phyloP scores from a whole-genome alignment of 2,329 filamentous ascomycete genomes.

The Cladosporium cucumerinum region DNA sequence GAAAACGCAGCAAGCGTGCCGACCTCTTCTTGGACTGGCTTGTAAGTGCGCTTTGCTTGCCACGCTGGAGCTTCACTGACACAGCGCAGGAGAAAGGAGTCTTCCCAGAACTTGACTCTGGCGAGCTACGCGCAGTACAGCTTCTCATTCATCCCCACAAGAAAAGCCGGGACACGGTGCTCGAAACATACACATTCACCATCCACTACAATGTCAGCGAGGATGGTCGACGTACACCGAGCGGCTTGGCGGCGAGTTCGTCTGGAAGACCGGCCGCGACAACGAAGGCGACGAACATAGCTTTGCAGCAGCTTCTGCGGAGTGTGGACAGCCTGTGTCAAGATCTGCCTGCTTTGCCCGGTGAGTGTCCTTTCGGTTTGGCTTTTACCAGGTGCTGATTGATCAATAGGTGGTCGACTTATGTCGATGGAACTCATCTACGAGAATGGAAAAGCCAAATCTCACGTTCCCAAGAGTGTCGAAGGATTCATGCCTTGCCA shows the following conservation, averaged over 20 bases:
- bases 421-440: slow-evolving; percentile 47
- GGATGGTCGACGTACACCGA: slow-evolving; percentile 1
- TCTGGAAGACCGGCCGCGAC: slow-evolving; percentile 34
- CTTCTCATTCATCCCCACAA: slow-evolving; percentile 45
- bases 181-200: slow-evolving; percentile 51
- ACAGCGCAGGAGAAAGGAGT: slow-evolving; percentile 47
- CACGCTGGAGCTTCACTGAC: not conserved
- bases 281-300: slow-evolving; percentile 39
- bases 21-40: slow-evolving; percentile 48
- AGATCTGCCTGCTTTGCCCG: slow-evolving; percentile 42
- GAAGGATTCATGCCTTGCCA: slow-evolving; percentile 38
- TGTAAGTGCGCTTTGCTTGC: slow-evolving; percentile 33
- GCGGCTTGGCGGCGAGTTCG: not conserved
- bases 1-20: slow-evolving; percentile 39
- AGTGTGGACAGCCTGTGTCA: slow-evolving; percentile 39
- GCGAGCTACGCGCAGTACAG: slow-evolving; percentile 45
- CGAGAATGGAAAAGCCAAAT: slow-evolving; percentile 28
- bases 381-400: not conserved
- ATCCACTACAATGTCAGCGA: slow-evolving; percentile 40
- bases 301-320: slow-evolving; percentile 44
- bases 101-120: slow-evolving; percentile 45
- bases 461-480: slow-evolving; percentile 37
- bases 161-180: slow-evolving; percentile 33
- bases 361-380: slow-evolving; percentile 28
- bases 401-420: slow-evolving; percentile 35